Conservation (phyloP, 305 asterid genomes). For the Plantago coronopus region DNA sequence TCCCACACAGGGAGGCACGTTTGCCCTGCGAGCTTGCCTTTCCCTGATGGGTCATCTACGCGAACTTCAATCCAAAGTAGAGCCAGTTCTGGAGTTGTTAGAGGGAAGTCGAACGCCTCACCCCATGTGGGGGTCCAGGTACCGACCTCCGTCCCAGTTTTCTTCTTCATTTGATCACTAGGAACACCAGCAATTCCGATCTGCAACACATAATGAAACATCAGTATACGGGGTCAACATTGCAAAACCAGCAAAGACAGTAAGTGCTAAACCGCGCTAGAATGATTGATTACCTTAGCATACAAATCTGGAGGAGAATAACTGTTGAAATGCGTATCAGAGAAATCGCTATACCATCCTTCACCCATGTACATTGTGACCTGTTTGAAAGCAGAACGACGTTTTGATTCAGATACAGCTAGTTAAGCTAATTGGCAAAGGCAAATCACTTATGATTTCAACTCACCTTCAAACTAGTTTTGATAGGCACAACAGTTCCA, state of each 20-base stretch:
- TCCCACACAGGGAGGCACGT: conserved; percentile 61
- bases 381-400: conserved; percentile 25
- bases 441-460: background rate
- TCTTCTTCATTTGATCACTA: conserved; percentile 43
- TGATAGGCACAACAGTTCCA: conserved; percentile 32
- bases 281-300: conserved; percentile 34
- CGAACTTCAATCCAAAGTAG: conserved; percentile 54
- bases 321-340: conserved; percentile 42
- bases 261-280: background rate
- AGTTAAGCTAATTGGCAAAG: no score
- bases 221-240: background rate
- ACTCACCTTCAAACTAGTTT: conserved; percentile 49
- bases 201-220: conserved; percentile 14
- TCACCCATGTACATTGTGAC: conserved; percentile 61
- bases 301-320: conserved; percentile 66
- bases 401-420: background rate
- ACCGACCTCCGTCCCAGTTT: conserved; percentile 37
- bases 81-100: conserved; percentile 60
- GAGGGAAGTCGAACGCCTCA: conserved; percentile 44
- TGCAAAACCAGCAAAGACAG: no score
- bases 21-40: conserved; percentile 56
- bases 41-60: conserved; percentile 44
- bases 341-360: conserved; percentile 55
- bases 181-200: conserved; percentile 58
- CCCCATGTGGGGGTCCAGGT: conserved; percentile 60